Evolutionary conservation across 2,329 filamentous ascomycete genomes (phyloP), one percentile per base, ranked within the genome.

Genomic region (Diaporthe vaccinii): DNA sequence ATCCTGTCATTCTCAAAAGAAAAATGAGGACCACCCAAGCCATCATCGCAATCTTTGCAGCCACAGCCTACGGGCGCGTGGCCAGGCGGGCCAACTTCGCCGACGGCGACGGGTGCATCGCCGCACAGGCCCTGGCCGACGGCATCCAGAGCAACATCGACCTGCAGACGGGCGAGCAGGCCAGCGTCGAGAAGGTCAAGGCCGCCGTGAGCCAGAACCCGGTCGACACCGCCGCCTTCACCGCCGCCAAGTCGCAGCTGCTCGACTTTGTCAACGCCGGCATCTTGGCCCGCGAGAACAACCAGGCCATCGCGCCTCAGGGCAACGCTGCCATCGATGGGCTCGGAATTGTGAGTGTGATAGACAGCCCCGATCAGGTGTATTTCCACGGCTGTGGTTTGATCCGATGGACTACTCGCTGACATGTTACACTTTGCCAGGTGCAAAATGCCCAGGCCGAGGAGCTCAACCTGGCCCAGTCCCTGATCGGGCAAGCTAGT

Each of bases 71-170:
- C 34, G 71, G 31, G 10, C 71, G 51, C 17, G 44, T 65, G n/a
- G 71, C 61, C 31, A 65, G 61, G 71, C 71, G 71, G 4, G 71
- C 71, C n/a, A 34, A 34, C 2, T 73, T 73, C 17, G 51, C 58
- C 34, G 61, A 73, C 71, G 71, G 58, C 46, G 71, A 73, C 53
- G 58, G 14, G 8, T 65, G 71, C 49, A 73, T 73, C 49, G 71
- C 71, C n/a, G 57, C 71, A 5, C 22, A 67, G 46, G 71, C 71
- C 28, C 71, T 73, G 9, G 71, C 71, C n/a, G 44, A 65, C 46
- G 46, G 71, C 58, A 73, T 73, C 31, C 71, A 73, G 39, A 73
- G 71, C 71, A 73, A 73, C 58, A 73, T 73, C 31, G 71, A 73
- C 71, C 44, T 73, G 3, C 71, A 73, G 58, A 61, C n/a, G 2